A percentile compares a stretch with the other conserved stretches of the same genome.
phyloP scores from a whole-genome alignment of 2,329 filamentous ascomycete species.

The Aspergillus jensenii region DNA sequence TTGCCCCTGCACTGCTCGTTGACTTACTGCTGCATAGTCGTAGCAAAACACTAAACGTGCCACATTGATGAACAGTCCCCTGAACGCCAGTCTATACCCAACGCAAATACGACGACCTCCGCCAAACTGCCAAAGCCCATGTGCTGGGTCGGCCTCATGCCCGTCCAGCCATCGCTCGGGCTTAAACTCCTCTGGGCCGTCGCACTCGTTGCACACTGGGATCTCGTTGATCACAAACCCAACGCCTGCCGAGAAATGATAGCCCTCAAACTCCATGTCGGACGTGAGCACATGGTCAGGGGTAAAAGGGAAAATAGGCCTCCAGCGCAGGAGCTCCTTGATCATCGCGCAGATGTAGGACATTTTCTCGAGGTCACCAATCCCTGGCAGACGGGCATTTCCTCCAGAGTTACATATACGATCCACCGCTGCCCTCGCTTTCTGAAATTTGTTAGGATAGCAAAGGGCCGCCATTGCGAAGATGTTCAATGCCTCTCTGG shows the following conservation, averaged over 20 bases:
- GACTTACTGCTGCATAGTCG: conserved; percentile 18
- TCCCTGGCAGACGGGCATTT: too few species aligned
- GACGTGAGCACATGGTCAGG: too few species aligned
- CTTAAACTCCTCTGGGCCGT: conserved; percentile 29
- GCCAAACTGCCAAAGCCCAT: conserved; percentile 38
- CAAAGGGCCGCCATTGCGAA: too few species aligned
- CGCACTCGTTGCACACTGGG: conserved; percentile 31
- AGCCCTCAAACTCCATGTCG: too few species aligned
- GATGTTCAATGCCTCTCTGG: too few species aligned
- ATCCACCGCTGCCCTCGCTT: too few species aligned
- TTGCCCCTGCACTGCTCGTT: not conserved
- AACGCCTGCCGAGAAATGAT: not conserved
- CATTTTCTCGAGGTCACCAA: too few species aligned
- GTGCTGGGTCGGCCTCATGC: conserved; percentile 25
- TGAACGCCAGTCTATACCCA: conserved; percentile 32
- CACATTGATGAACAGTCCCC: conserved; percentile 31
- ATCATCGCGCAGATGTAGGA: too few species aligned
- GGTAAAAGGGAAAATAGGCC: too few species aligned
- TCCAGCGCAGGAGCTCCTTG: too few species aligned
- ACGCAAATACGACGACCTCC: conserved; percentile 37
- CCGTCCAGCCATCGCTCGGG: conserved; percentile 42
- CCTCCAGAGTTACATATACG: too few species aligned
- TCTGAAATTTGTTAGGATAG: too few species aligned
- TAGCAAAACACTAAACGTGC: conserved; percentile 31
- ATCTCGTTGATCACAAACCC: conserved; percentile 34